phyloP scores from a whole-genome alignment of 345 rosid genomes.

The Linum usitatissimum region DNA sequence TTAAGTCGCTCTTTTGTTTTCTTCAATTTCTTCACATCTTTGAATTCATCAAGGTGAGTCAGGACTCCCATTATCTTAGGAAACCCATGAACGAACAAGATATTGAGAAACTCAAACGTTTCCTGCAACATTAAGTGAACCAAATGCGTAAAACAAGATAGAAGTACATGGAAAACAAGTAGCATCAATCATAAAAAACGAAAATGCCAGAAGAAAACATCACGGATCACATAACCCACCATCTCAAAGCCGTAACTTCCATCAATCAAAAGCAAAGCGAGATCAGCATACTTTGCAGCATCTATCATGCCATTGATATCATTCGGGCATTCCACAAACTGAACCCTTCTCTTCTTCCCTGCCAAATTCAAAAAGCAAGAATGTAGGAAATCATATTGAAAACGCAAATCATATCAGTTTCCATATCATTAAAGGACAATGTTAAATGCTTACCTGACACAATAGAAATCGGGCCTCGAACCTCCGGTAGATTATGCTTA shows the following conservation, averaged over 20 bases:
- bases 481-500: conserved; percentile 70
- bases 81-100: conserved; percentile 90
- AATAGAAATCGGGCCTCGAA: conserved; percentile 79
- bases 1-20: conserved; percentile 84
- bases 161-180: background rate
- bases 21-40: conserved; percentile 77
- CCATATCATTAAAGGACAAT: background rate
- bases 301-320: conserved; percentile 96
- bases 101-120: conserved; percentile 90
- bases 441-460: conserved; percentile 47
- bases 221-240: conserved; percentile 30
- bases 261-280: conserved; percentile 76
- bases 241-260: conserved; percentile 99
- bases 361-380: conserved; percentile 13
- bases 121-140: conserved; percentile 38
- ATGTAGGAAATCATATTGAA: conserved; percentile 12
- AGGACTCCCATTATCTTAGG: conserved; percentile 95
- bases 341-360: conserved; percentile 73
- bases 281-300: conserved; percentile 84
- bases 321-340: conserved; percentile 95
- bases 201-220: conserved; percentile 4
- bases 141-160: background rate
- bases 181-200: background rate
- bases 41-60: conserved; percentile 90
- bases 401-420: conserved; percentile 8